Base-by-base conservation (phyloP, 108 stramenopile species). In the Conticribra guillardii region DNA sequence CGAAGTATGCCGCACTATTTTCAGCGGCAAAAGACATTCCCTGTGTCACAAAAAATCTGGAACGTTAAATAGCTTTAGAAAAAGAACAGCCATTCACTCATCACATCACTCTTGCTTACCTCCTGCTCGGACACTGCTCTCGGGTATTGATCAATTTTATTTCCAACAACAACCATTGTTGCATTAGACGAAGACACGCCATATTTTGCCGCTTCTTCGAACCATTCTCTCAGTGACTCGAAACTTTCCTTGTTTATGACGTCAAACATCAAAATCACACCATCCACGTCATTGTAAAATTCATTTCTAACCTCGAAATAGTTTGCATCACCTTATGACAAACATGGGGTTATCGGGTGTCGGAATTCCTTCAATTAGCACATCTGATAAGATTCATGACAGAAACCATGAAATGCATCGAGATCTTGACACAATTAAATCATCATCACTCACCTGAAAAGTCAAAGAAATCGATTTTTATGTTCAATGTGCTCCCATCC, bases 271-370 rank as follows among this genome's bases (percentile, higher is more conserved):
- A 90, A 61, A 0, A 89, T 23, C 4, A 73, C 74, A n/a, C 85
- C 92, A 37, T 87, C 84, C 14, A 87, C 67, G 55, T 91, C 85
- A 55, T 85, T 85, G 84, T 91, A 91, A 55, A 93, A 93, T 78
- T 93, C 92, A 54, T 93, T 93, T 14, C 92, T 67, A 0, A 93
- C 89, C 53, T 91, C 89, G 26, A 78, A 81, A 75, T 89, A 91
- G n/a, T 84, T 89, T 9, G 63, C 28, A 54, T 88, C 85, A 15
- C 92, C 92, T 53, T 57, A 69, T 23, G 84, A 62, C 19, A 82
- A 80, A 78, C 79, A 87, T 28, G 82, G 84, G 33, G 64, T 86
- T 3, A 15, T 16, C 16, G 9, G 15, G 23, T 56, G 2, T 54
- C 4, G 32, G 22, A 22, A 51, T 15, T 14, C 7, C 44, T 44